These are phyloP conservation scores for Eimeria necatrix DNA, from an alignment of 169 alveolate species.

Conservation along the genomic window DNA sequence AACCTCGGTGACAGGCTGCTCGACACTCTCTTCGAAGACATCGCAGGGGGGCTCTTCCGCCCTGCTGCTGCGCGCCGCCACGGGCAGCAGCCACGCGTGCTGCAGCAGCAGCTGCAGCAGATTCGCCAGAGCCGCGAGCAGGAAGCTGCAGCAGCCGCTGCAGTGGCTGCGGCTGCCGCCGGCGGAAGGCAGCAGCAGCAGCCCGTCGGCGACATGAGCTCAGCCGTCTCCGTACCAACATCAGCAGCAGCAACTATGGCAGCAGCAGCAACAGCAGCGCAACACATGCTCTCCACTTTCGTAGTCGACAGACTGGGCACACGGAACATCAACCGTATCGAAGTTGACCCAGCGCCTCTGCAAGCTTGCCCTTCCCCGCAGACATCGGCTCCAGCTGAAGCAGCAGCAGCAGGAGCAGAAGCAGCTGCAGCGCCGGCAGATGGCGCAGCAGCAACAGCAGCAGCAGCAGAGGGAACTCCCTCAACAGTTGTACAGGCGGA, in stretches of 20 bases:
- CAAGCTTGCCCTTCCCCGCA: slow-evolving; percentile 48
- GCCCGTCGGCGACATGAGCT: background rate
- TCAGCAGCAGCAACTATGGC: slow-evolving; percentile 51
- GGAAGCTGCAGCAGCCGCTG: slow-evolving; percentile 15
- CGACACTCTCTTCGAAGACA: slow-evolving; percentile 35
- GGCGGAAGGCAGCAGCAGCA: slow-evolving; percentile 47
- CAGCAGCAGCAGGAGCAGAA: background rate
- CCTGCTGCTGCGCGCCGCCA: background rate
- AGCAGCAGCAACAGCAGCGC: slow-evolving; percentile 54
- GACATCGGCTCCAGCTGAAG: background rate
- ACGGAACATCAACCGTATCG: background rate
- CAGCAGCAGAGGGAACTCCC: background rate
- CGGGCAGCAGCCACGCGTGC: background rate
- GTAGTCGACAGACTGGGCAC: background rate
- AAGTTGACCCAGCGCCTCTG: slow-evolving; percentile 36
- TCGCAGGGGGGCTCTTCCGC: slow-evolving; percentile 17
- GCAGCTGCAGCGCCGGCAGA: background rate
- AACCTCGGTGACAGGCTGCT: slow-evolving; percentile 27
- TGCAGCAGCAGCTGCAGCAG: slow-evolving; percentile 34
- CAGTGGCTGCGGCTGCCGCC: slow-evolving; percentile 4
- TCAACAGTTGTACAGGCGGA: background rate
- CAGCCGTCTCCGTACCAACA: slow-evolving; percentile 1
- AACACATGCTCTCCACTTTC: slow-evolving; percentile 46
- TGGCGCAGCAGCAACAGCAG: slow-evolving; percentile 7
- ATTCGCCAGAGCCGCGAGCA: background rate